A percentile compares a stretch with the other conserved stretches of the same genome.
Evolutionary conservation across 2,329 filamentous ascomycete species (phyloP).

Genomic region (Diatrype stigma): DNA sequence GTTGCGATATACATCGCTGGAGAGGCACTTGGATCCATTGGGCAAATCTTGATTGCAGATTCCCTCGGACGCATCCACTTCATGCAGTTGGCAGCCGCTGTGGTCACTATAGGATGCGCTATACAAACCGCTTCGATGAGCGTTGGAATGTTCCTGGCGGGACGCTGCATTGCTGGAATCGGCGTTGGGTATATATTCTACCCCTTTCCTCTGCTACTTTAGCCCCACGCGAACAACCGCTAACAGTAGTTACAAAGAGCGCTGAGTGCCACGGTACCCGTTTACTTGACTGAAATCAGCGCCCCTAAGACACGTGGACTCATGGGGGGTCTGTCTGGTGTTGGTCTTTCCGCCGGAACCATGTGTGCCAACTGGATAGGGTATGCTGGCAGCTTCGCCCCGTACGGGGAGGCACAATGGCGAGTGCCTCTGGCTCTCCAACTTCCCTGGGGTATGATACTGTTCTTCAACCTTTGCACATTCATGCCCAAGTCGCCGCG

Average conservation of each 20-base stretch:
- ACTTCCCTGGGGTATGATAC: slow-evolving; percentile 47
- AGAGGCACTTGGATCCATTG: slow-evolving; percentile 47
- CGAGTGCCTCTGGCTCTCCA: slow-evolving; percentile 47
- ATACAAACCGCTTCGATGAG: slow-evolving; percentile 49
- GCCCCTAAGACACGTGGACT: slow-evolving; percentile 40
- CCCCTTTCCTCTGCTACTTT: neutral
- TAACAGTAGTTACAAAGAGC: slow-evolving; percentile 15
- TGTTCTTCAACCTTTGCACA: slow-evolving; percentile 44
- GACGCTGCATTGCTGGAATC: slow-evolving; percentile 39
- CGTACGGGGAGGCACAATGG: slow-evolving; percentile 48
- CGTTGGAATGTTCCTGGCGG: slow-evolving; percentile 46
- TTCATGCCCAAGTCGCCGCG: slow-evolving; percentile 52
- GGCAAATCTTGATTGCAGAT: slow-evolving; percentile 48
- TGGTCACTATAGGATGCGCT: slow-evolving; percentile 48
- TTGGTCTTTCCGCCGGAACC: slow-evolving; percentile 49
- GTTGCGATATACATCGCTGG: slow-evolving; percentile 54
- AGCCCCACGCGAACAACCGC: neutral
- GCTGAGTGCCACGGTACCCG: slow-evolving; percentile 44
- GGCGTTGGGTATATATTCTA: slow-evolving; percentile 23
- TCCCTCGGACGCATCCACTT: slow-evolving; percentile 45
- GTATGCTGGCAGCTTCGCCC: slow-evolving; percentile 45
- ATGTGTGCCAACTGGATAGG: slow-evolving; percentile 53
- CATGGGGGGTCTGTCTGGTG: slow-evolving; percentile 46
- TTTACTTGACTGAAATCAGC: slow-evolving; percentile 49
- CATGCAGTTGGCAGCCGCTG: slow-evolving; percentile 45